Conservation (phyloP, 306 rosid species). For the Malus sylvestris region DNA sequence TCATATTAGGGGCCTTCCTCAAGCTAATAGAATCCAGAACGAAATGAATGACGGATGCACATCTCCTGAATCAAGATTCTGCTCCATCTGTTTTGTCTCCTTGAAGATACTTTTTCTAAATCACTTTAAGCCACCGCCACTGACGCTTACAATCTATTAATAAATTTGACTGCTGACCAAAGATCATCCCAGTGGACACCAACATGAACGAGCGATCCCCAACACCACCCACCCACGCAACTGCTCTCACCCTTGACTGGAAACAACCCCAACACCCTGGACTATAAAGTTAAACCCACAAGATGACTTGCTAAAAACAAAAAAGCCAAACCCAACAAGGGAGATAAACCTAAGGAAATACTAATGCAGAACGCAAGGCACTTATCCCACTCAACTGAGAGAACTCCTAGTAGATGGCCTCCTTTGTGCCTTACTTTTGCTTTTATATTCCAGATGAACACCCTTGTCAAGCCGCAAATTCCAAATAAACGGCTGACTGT, state of each 20-base stretch:
- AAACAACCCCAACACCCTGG: neutral
- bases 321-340: conserved; percentile 1
- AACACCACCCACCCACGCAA: neutral
- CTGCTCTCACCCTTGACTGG: neutral
- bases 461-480: conserved; percentile 18
- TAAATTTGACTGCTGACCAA: conserved; percentile 29
- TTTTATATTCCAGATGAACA: conserved; percentile 12
- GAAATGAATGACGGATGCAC: conserved; percentile 84
- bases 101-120: conserved; percentile 42
- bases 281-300: conserved; percentile 3
- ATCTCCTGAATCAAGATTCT: conserved; percentile 62
- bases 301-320: conserved; percentile 11
- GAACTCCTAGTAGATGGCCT: conserved; percentile 13
- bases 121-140: conserved; percentile 45
- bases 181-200: conserved; percentile 18
- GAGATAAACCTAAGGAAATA: conserved; percentile 8
- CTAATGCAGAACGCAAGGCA: conserved; percentile 12
- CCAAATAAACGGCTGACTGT: conserved; percentile 14
- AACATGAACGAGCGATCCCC: conserved; percentile 7
- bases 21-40: conserved; percentile 84
- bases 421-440: neutral
- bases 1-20: conserved; percentile 84
- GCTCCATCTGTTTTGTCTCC: conserved; percentile 66
- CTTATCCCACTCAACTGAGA: conserved; percentile 17
- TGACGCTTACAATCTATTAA: conserved; percentile 33